A percentile compares a stretch with the other conserved stretches of the same genome.
These are phyloP conservation scores for Diaporthe amygdali DNA, from an alignment of 2,329 filamentous ascomycete genomes.

Conservation along the genomic window DNA sequence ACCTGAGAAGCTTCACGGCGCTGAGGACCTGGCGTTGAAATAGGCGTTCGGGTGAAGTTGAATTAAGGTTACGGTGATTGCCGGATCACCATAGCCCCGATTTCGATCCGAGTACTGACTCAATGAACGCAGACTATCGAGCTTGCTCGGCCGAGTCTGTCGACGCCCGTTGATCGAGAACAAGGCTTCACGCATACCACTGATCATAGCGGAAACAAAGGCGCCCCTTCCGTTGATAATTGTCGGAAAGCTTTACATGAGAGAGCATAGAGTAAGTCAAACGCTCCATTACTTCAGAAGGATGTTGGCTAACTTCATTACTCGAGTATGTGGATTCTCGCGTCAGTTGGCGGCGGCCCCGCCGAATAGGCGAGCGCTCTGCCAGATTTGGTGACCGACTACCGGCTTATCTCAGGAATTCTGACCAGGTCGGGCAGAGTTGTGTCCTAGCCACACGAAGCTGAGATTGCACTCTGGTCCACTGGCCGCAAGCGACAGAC, in stretches of 20 bases:
- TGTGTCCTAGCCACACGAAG: not conserved
- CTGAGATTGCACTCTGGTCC: not conserved
- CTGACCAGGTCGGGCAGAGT: not conserved
- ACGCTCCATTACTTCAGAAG: not conserved
- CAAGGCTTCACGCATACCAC: not conserved
- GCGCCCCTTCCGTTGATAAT: too few relatives aligned
- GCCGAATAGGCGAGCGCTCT: not conserved
- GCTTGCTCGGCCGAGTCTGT: too few relatives aligned
- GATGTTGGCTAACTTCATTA: not conserved
- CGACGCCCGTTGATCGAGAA: not conserved
- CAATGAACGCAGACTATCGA: not conserved
- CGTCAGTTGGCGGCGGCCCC: not conserved
- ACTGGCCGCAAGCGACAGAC: not conserved
- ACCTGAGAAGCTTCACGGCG: not conserved
- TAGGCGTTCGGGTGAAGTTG: not conserved
- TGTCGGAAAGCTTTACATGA: not conserved
- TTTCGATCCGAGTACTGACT: not conserved
- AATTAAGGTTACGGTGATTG: conserved; percentile 2
- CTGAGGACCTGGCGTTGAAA: not conserved
- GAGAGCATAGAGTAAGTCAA: not conserved
- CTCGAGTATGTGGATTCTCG: not conserved
- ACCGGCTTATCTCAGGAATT: not conserved
- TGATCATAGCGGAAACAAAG: not conserved
- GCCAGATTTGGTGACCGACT: not conserved
- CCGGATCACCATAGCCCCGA: not conserved